These are phyloP conservation scores for Cladosporium austrohemisphaericum DNA, from an alignment of 2,329 filamentous ascomycete species.

Conservation along the genomic window DNA sequence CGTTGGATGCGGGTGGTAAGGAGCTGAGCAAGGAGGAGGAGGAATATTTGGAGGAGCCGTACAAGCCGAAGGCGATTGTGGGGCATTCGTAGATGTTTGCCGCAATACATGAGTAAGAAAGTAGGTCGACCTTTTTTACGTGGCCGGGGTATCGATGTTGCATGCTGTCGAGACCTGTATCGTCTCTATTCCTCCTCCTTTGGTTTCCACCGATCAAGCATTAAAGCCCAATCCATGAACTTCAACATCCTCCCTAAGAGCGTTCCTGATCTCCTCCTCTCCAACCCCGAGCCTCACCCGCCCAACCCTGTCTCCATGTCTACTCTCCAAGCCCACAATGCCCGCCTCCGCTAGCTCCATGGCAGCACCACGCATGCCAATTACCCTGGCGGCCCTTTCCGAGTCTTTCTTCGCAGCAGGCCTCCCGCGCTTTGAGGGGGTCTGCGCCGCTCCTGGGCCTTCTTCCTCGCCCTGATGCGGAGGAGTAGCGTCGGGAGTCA, in stretches of 20 bases:
- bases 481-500: slow-evolving; percentile 40
- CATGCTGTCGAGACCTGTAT: background rate
- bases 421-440: slow-evolving; percentile 32
- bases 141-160: slow-evolving; percentile 14
- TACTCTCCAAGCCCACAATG: slow-evolving; percentile 75
- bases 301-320: slow-evolving; percentile 76
- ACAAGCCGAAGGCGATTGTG: slow-evolving; percentile 31
- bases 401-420: slow-evolving; percentile 30
- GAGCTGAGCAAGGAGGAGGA: slow-evolving; percentile 57
- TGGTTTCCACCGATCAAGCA: background rate
- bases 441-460: slow-evolving; percentile 30
- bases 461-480: slow-evolving; percentile 22
- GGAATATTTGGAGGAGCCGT: slow-evolving; percentile 60
- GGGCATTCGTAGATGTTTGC: slow-evolving; percentile 2
- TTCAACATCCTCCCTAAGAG: slow-evolving; percentile 82
- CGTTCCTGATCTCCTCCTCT: slow-evolving; percentile 85
- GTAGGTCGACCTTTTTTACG: background rate
- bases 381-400: slow-evolving; percentile 45
- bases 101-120: background rate
- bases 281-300: slow-evolving; percentile 82
- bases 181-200: background rate
- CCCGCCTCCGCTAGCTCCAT: slow-evolving; percentile 83
- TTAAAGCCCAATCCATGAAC: slow-evolving; percentile 71
- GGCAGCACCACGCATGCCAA: slow-evolving; percentile 67
- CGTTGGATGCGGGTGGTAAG: slow-evolving; percentile 46